Conservation (phyloP, 176 grass and related monocot genomes). For the Olyra latifolia region DNA sequence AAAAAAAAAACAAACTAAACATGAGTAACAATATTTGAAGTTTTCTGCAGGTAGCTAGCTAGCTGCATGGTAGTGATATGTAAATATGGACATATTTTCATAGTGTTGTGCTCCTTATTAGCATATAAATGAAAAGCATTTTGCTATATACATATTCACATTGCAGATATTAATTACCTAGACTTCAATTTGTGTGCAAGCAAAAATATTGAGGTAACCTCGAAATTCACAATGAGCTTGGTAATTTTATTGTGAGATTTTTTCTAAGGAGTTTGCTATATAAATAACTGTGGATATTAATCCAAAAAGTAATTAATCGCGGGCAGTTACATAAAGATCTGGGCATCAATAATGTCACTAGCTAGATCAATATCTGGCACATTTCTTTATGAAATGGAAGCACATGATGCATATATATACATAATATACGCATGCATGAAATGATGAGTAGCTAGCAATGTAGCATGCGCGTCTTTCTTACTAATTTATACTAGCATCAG, state of each 20-base stretch:
- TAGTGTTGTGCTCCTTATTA: no score
- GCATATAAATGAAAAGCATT: no score
- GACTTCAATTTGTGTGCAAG: no score
- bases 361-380: not conserved
- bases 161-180: no score
- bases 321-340: not conserved
- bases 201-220: no score
- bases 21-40: not conserved
- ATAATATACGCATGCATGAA: not conserved
- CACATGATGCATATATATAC: not conserved
- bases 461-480: no score
- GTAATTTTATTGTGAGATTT: not conserved
- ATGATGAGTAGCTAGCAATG: not conserved
- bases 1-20: not conserved
- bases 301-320: not conserved
- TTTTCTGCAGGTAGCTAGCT: not conserved
- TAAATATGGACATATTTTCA: not conserved
- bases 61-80: not conserved
- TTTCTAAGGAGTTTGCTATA: not conserved
- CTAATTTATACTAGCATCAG: not conserved
- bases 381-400: not conserved
- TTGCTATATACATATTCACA: no score
- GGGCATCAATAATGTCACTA: not conserved
- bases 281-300: not conserved
- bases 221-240: not conserved